Conservation (phyloP, 1,284 basidiomycete genomes). For the Cryptococcus floricola region DNA sequence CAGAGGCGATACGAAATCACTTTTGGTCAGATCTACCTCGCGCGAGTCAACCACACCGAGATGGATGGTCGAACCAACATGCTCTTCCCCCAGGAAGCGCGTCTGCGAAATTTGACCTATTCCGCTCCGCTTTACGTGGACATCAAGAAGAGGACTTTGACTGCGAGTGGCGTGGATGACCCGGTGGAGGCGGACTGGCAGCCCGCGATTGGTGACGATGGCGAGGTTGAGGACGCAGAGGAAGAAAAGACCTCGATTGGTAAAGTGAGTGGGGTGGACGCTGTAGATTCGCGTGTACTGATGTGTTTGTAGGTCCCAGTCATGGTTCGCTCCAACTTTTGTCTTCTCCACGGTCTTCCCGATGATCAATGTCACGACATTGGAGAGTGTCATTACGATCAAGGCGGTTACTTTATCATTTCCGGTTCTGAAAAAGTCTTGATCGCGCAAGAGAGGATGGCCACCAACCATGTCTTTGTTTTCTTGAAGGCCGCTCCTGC, state of each 20-base stretch:
- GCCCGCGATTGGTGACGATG: conserved; percentile 57
- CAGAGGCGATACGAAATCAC: conserved; percentile 93
- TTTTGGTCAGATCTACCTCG: conserved; percentile 96
- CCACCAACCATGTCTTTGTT: conserved; percentile 98
- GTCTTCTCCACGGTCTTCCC: conserved; percentile 75
- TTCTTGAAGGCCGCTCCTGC: conserved; percentile 93
- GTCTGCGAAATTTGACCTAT: conserved; percentile 72
- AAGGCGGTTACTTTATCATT: conserved; percentile 99
- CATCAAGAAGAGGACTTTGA: conserved; percentile 80
- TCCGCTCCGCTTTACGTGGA: conserved; percentile 95
- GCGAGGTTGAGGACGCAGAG: conserved; percentile 61
- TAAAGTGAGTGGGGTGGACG: conserved; percentile 60
- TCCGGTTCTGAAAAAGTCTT: conserved; percentile 99
- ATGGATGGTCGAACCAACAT: conserved; percentile 90
- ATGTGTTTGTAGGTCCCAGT: conserved; percentile 71
- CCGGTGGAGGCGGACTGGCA: conserved; percentile 77
- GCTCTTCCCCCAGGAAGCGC: conserved; percentile 96
- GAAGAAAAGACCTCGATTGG: conserved; percentile 91
- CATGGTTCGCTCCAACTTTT: conserved; percentile 95
- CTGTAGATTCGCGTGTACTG: neutral
- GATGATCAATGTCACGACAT: conserved; percentile 82
- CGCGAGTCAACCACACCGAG: conserved; percentile 89
- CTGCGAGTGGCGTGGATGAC: conserved; percentile 67
- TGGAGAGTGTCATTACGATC: conserved; percentile 95
- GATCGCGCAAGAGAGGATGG: conserved; percentile 99